Conservation (phyloP, 1,284 basidiomycete species). For the Nidula niveotomentosa region DNA sequence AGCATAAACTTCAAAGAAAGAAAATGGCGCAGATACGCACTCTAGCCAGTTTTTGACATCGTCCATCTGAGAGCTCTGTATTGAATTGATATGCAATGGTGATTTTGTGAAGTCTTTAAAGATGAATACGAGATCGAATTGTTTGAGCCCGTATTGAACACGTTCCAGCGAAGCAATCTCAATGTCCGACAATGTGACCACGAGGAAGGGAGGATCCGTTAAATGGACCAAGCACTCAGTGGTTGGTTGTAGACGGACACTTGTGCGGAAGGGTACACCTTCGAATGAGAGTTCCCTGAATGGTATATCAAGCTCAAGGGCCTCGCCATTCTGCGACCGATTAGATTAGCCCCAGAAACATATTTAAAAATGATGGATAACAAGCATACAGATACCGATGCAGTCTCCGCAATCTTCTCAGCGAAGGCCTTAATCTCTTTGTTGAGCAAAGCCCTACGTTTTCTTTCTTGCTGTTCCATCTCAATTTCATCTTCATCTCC, state of each 20-base stretch:
- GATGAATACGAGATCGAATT: slow-evolving; percentile 97
- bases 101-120: slow-evolving; percentile 95
- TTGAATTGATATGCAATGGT: slow-evolving; percentile 94
- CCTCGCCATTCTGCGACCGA: slow-evolving; percentile 64
- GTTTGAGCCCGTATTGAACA: slow-evolving; percentile 95
- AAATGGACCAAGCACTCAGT: slow-evolving; percentile 97
- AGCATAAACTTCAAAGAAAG: neutral
- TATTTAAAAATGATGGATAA: neutral
- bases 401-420: slow-evolving; percentile 90
- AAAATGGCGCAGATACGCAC: slow-evolving; percentile 47
- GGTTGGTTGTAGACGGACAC: slow-evolving; percentile 93
- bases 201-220: slow-evolving; percentile 94
- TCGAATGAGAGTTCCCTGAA: slow-evolving; percentile 98
- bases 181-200: slow-evolving; percentile 93
- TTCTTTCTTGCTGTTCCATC: slow-evolving; percentile 96
- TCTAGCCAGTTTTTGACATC: slow-evolving; percentile 99
- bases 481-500: slow-evolving; percentile 99
- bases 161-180: slow-evolving; percentile 97
- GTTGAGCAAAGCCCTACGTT: slow-evolving; percentile 87
- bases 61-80: slow-evolving; percentile 88
- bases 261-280: slow-evolving; percentile 96
- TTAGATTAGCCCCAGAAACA: slow-evolving; percentile 13
- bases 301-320: slow-evolving; percentile 93
- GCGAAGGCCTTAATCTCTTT: slow-evolving; percentile 96
- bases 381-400: slow-evolving; percentile 60